phyloP scores from a whole-genome alignment of 2,329 filamentous ascomycete genomes.

The Aspergillus luchuensis region DNA sequence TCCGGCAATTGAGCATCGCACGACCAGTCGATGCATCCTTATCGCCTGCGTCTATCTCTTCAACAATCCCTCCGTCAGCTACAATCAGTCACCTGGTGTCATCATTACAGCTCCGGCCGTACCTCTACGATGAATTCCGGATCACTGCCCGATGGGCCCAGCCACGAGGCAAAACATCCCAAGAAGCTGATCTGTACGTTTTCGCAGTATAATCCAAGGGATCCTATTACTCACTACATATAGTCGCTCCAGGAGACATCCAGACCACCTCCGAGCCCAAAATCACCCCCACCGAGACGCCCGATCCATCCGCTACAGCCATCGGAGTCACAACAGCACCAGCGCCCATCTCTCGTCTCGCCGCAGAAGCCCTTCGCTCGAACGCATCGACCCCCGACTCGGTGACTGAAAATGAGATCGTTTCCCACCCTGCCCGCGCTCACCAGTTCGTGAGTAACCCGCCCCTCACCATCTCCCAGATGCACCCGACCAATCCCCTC shows the following conservation, averaged over 20 bases:
- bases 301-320: slow-evolving; percentile 11
- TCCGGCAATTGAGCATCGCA: neutral
- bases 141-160: neutral
- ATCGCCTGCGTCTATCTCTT: neutral
- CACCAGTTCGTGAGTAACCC: slow-evolving; percentile 49
- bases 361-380: slow-evolving; percentile 31
- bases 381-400: slow-evolving; percentile 41
- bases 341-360: slow-evolving; percentile 6
- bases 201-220: neutral
- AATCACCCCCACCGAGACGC: slow-evolving; percentile 17
- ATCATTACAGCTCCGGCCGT: neutral
- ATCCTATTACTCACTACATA: neutral
- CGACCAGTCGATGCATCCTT: neutral
- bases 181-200: slow-evolving; percentile 46
- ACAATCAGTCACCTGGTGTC: neutral
- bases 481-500: slow-evolving; percentile 60
- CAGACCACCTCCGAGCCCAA: slow-evolving; percentile 22
- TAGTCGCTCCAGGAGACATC: slow-evolving; percentile 49
- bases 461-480: slow-evolving; percentile 43
- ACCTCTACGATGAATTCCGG: neutral
- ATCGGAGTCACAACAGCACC: slow-evolving; percentile 9
- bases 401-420: slow-evolving; percentile 34
- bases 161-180: slow-evolving; percentile 30
- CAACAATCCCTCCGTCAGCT: neutral
- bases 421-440: slow-evolving; percentile 43